Evolutionary conservation across 225 moss, liverwort and hornwort species (phyloP), one percentile per base, ranked within the genome.

Genomic region (Pseudisothecium myosuroides): DNA sequence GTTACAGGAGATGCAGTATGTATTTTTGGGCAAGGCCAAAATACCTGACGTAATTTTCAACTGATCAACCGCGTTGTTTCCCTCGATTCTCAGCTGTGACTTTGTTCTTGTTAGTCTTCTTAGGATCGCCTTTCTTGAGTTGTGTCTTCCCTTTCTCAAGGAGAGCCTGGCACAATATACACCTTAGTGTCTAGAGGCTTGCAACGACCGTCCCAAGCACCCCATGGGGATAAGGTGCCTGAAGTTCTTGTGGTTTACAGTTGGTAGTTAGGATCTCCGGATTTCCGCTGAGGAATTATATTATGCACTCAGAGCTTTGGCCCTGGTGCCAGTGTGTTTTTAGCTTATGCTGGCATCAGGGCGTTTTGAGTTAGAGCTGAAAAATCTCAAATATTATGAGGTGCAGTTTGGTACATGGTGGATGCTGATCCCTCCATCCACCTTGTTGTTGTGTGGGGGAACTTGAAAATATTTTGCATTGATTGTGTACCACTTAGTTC

Each of bases 1-100:
- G 98, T 90, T 92, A 81, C 97, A 98, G 90, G 98, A 98, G 89
- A 91, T 98, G 92, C 94, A 96, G 76, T 97, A 97, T 87, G 95
- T 98, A 21, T 90, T 92, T 87, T 90, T 93, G 83, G 95, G 91
- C 56, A 85, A 91, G 32, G 94, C 95, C 56, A 90, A 81, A 64
- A 92, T 98, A 79, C 89, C 93, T 10, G 95, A 96, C 56, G 95
- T 94, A 89, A 96, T 95, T 83, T 95, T 95, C 75, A 95, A 96
- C 71, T 98, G 91, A 94, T 75, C 58, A 78, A 78, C 27, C 37
- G 49, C 73, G 36, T 86, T 63, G 55, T 61, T 72, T 75, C 29
- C 55, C 76, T 80, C 43, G 49, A 58, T 34, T 72, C 65, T 81
- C 59, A 84, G 73, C 55, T 65, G 81, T 43, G 73, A 26, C 49